phyloP scores from a whole-genome alignment of 352 stramenopile species.

The Achlya hypogyna region DNA sequence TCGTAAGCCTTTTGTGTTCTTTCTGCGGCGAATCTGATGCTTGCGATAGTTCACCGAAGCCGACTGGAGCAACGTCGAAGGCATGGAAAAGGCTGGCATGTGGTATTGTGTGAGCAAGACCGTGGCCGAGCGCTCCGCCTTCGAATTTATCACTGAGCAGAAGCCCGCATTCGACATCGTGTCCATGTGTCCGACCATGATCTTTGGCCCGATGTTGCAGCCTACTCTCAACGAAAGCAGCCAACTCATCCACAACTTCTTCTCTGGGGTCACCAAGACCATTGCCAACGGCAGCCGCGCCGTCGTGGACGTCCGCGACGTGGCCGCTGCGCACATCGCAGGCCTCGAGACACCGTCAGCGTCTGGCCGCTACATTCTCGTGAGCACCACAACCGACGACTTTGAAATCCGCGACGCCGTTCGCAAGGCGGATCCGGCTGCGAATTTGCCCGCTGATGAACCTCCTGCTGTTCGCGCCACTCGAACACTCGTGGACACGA shows the following conservation, averaged over 20 bases:
- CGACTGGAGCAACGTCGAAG: slow-evolving; percentile 19
- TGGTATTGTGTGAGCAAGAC: slow-evolving; percentile 23
- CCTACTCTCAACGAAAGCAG: slow-evolving; percentile 19
- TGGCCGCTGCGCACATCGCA: slow-evolving; percentile 15
- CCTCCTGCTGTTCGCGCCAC: background rate
- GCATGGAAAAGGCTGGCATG: slow-evolving; percentile 18
- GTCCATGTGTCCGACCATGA: slow-evolving; percentile 19
- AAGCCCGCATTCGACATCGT: slow-evolving; percentile 16
- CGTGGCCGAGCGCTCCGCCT: slow-evolving; percentile 18
- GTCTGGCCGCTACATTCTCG: slow-evolving; percentile 8
- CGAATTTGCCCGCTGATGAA: background rate
- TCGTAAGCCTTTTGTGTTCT: background rate
- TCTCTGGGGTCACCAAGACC: background rate
- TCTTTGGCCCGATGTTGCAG: slow-evolving; percentile 24
- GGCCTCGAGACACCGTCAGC: slow-evolving; percentile 4
- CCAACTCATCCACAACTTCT: slow-evolving; percentile 10
- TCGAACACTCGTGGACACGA: background rate
- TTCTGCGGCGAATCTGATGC: background rate
- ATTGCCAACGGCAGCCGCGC: slow-evolving; percentile 8
- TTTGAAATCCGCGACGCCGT: slow-evolving; percentile 67
- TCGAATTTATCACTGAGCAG: slow-evolving; percentile 12
- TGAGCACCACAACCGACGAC: slow-evolving; percentile 66
- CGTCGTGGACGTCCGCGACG: slow-evolving; percentile 24
- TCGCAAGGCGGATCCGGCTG: background rate
- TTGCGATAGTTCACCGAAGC: slow-evolving; percentile 11